Base-by-base conservation (phyloP, 1,284 basidiomycete genomes). In the Malassezia yamatoensis region DNA sequence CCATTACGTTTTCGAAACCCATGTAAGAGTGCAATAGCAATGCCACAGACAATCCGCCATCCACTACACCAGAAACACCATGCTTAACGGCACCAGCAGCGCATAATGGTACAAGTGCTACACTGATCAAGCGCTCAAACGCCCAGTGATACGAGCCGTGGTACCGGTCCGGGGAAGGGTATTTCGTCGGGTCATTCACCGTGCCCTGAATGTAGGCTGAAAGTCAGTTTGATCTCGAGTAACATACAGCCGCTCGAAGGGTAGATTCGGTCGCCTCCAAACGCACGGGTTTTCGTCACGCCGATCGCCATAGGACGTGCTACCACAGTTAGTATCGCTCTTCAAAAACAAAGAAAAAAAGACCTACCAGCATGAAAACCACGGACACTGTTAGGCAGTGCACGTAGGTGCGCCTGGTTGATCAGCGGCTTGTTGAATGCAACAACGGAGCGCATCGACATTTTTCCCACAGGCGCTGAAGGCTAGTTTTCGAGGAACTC, bases 81-180 rank as follows among this genome's bases (percentile, higher is more conserved):
- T 74, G 72, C 67, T 72, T 72, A 59, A 64, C 72, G 40, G 65
- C 61, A 3, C 69, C 76, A 40, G 68, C 68, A 2, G 69, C 69
- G 11, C 70, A 53, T 68, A 94, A 78, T 24, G 94, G 94, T 16
- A 98, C 81, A 62, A 98, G 83, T 21, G 84, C 79, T 0, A 87
- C 91, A 1, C 87, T 85, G 54, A 96, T 81, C 16, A 90, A 80
- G 52, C 93, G 86, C 77, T 98, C 93, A 73, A 96, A 96, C 1
- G 89, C 84, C 93, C 93, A 98, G 81, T 96, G 93, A 78, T 96
- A 86, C 2, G 89, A 93, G 48, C 94, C 93, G 71, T 94, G 87
- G 3, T 83, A 77, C 3, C 66, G 50, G 49, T 64, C 61, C 36
- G 89, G 83, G 21, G 84, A 75, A 32, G 91, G 91, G 80, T 90